Evolutionary conservation across 768 basidiomycete genomes (phyloP), one percentile per base, ranked within the genome.

Genomic region (Boletellus ananiceps): DNA sequence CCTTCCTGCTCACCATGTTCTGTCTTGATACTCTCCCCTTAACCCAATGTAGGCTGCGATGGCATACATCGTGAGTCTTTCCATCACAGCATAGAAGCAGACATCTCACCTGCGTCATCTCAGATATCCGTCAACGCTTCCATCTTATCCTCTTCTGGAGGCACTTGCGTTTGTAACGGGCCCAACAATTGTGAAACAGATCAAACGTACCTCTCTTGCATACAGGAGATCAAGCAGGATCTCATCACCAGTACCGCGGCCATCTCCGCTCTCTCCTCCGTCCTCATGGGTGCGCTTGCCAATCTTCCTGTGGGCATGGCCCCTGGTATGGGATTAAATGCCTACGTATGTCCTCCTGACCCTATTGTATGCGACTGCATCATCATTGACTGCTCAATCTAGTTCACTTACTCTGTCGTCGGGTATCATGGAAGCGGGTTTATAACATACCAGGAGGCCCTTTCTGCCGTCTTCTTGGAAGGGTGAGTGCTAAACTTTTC

Each of bases 281-380:
- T 85, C 63, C 77, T 91, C 51, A 90, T 93, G 88, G 91, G 91
- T 40, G 69, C 84, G 13, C 65, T 91, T 19, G 91, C 88, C 34
- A 93, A 93, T 62, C 72, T 93, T n/a, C 91, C 91, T 2, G 80
- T 93, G n/a, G 88, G 84, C 27, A 79, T 93, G 68, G 90, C 90
- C 2, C 90, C 90, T 18, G 91, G 91, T 50, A 75, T 93, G 51
- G 90, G 90, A 46, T 69, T 91, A 21, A 88, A 88, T 55, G 86
- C 87, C 35, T 89, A 88, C 57, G 87, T 87, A 64, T 54, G 83
- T 70, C 14, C 4, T 46, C 16, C 29, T 14, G 25, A 31, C 11
- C 2, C 3, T 31, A 8, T 14, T 38, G 11, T 36, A 18, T 38
- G 8, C 35, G 8, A 21, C 21, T 2, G 13, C 21, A 18, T 33